Evolutionary conservation across 768 basidiomycete genomes (phyloP), one percentile per base, ranked within the genome.

Genomic region (Cyathus striatus): DNA sequence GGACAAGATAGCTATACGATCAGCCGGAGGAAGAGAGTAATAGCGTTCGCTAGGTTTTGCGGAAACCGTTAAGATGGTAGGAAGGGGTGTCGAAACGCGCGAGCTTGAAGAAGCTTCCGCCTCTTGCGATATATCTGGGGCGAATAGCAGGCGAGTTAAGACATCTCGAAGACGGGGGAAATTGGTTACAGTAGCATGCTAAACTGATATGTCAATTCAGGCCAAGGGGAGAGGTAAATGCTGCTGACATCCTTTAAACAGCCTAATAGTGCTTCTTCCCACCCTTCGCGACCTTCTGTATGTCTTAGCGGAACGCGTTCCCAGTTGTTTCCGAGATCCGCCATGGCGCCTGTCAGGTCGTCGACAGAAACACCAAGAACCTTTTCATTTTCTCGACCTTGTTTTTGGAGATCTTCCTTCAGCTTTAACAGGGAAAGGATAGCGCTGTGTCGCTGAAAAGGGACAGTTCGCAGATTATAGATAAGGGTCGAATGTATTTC

Each of bases 401-500:
- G 66, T 18, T 68, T 59, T 35, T 69, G 60, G 26, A 69, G 53
- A 17, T 71, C 61, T 37, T 70, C 70, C 44, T 70, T 71, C 6
- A 59, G 55, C 39, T 68, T 65, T 49, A 83, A 56, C 37, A 90
- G 64, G 17, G 86, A 87, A 32, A 87, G 60, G 13, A 88, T 69
- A 26, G 85, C 87, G 45, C 79, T 83, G 58, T 90, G 86, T 41
- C 87, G 78, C 35, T 75, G 74, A 59, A 85, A 88, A 7, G 82
- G 72, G 10, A 86, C 80, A 12, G 93, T 93, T n/a, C 86, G 80
- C 17, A 91, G 73, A 55, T 90, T 82, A 63, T 93, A 95, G 43
- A 97, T 85, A 35, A 99, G 78, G 1, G 81, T 78, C 2, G 90
- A 82, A 62, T 98, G 93, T 36, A 93, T 75, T 65, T 99, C 96